Evolutionary conservation across 1,139 yeast species (phyloP), one percentile per base, ranked within the genome.

Genomic region (Sugiyamaella japonica): DNA sequence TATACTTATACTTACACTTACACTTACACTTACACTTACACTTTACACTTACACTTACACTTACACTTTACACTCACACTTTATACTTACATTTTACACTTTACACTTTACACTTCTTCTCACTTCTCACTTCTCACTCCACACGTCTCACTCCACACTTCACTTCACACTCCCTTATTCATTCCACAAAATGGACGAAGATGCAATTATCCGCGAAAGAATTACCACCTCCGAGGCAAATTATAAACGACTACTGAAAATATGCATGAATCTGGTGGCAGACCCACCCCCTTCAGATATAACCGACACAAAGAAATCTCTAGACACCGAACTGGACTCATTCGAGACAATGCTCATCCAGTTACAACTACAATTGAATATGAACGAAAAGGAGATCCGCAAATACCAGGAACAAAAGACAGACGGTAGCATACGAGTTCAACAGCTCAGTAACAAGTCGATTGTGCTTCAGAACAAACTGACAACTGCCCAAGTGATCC

Each of bases 351-450:
- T 63, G 55, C 53, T 70, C 13, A 50, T 58, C 34, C 63, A 63
- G 52, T 54, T 65, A 37, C 66, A 65, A 48, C 58, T 66, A 10
- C 70, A 69, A 55, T 55, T 61, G 7, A 53, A 61, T 25, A 65
- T 66, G 57, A 62, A 61, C 38, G 56, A 52, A 15, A 50, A 55
- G 13, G 74, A 70, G 53, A 58, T 55, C 7, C 41, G 31, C 12
- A 53, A 49, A 17, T 62, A 66, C 39, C 61, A 60, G 37, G 53
- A 52, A 6, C 61, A 59, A 28, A 57, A 61, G 20, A 51, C 52
- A 2, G 59, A 57, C 15, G 57, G 60, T 34, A 57, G 54, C 23
- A 45, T 44, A 1, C 58, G 56, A 34, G 53, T 65, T 4, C 50
- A 55, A 7, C 57, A 53, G 17, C 56, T 67, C 28, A 51, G 46